Base-by-base conservation (phyloP, 345 rosid genomes). In the Salix brachista region DNA sequence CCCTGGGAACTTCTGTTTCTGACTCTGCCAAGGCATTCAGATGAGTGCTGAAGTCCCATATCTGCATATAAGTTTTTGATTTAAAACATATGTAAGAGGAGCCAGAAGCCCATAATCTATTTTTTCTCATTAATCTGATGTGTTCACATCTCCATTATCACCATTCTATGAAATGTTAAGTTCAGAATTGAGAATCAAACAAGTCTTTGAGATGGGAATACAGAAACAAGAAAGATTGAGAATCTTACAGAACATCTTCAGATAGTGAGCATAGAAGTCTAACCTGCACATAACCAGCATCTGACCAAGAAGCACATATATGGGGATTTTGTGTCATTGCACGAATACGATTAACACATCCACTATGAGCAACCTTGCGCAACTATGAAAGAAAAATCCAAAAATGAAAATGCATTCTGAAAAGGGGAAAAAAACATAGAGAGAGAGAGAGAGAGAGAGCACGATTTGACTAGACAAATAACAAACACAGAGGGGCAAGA, bases 271-370 rank as follows among this genome's bases (percentile, higher is more conserved):
- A 32, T 10, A 32, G 3, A 67, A 81, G 71, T 77, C 84, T 76
- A 65, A 96, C 98, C 93, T 92, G 98, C 75, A 96, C 97, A 78
- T 88, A 92, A 72, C 97, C 91, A 42, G 94, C 85, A 81, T 94
- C 99, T 32, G 91, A 92, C 97, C 97, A 94, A 77, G 99, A 89
- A 71, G 95, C 98, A 74, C 95, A 92, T 61, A 96, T 90, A 73
- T 94, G 95, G 71, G 99, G 91, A 73, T 82, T 91, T 80, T 96
- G 97, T 37, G 88, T 64, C 99, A 94, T 94, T 67, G 98, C 88
- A 75, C 97, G 93, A 6, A 96, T 89, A 41, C 98, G 97, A 84
- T 96, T 94, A 69, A 96, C 87, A 83, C 87, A 90, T 65, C 99
- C 97, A 77, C 89, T 89, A 79, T 91, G 99, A 73, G 97, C 87